These are phyloP conservation scores for Boletellus deceptivus DNA, from an alignment of 1,284 basidiomycete genomes.

Conservation along the genomic window DNA sequence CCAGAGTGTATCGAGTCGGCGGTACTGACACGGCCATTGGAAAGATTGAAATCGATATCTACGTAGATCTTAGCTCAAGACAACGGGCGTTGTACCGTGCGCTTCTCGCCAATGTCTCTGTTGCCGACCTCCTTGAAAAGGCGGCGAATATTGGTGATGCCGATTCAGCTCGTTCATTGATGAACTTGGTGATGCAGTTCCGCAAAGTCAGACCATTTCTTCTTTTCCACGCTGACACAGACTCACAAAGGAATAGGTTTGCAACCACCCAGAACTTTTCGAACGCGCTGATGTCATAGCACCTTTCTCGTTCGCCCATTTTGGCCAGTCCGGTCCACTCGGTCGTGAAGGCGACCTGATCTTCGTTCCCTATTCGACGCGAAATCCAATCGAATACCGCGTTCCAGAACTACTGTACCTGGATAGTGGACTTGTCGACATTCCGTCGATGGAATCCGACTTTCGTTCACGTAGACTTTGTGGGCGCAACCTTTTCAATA, in stretches of 20 bases:
- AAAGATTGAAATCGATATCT: conserved; percentile 95
- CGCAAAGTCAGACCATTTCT: conserved; percentile 66
- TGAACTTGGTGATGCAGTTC: conserved; percentile 99
- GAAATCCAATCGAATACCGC: conserved; percentile 80
- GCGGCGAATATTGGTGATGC: conserved; percentile 88
- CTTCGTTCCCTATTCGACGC: conserved; percentile 80
- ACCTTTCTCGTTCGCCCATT: conserved; percentile 86
- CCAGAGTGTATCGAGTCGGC: neutral
- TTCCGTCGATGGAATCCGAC: conserved; percentile 60
- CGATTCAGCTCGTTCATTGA: conserved; percentile 88
- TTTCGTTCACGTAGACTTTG: conserved; percentile 61
- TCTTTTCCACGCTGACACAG: neutral
- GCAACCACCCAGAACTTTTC: conserved; percentile 98
- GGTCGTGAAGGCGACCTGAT: conserved; percentile 86
- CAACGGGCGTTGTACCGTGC: conserved; percentile 93
- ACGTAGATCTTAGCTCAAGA: conserved; percentile 91
- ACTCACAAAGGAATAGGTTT: conserved; percentile 59
- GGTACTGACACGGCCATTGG: neutral
- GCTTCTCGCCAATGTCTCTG: conserved; percentile 89
- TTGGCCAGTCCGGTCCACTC: conserved; percentile 80
- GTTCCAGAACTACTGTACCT: conserved; percentile 80
- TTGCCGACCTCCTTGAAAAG: conserved; percentile 92
- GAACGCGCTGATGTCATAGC: conserved; percentile 95
- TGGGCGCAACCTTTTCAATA: conserved; percentile 78
- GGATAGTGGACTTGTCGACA: conserved; percentile 73